Evolutionary conservation across 73 alveolate species (phyloP), one percentile per base, ranked within the genome.

Genomic region (Paramecium sonneborni): DNA sequence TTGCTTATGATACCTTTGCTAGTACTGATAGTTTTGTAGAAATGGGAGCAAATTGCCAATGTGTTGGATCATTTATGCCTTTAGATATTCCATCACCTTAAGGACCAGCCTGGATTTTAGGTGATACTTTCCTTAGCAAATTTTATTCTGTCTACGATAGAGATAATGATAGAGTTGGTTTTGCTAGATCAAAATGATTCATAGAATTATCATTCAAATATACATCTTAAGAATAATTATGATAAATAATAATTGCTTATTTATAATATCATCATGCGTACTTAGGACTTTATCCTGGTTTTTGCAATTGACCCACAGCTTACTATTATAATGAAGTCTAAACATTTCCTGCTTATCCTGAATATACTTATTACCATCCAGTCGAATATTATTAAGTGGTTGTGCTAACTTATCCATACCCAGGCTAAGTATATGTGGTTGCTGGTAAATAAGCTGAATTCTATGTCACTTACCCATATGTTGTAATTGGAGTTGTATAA

Each of bases 91-190:
- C 94, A 14, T 38, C 76, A 57, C 94, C 94, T 7, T 88, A 88
- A 46, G 94, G 87, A 48, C 85, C 72, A 24, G 94, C 94, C 41
- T 88, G 94, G 94, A 88, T 88, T 88, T 88, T 88, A 57, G 98
- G 98, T 24, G 98, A 95, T 84, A 94, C 93, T 26, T 94, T 95
- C 92, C 92, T 95, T 93, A 62, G 92, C 69, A 62, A 69, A 37
- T 94, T 10, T 57, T 95, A 95, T 76, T 69, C 96, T 1, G 95
- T 95, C 15, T 95, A 88, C 72, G 96, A 95, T 68, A 95, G 98
- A 94, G 98, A 95, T 30, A 76, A 94, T 52, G 93, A 91, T 35
- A 92, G 92, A 62, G 97, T 95, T 26, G 98, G 98, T 67, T 79
- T 95, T 68, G 98, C 98, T 9, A 70, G 88, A 82, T 93, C 96